A percentile compares a stretch with the other conserved stretches of the same genome.
Evolutionary conservation across 1,284 basidiomycete species (phyloP).

Genomic region (Microbotryomycetes sp.): DNA sequence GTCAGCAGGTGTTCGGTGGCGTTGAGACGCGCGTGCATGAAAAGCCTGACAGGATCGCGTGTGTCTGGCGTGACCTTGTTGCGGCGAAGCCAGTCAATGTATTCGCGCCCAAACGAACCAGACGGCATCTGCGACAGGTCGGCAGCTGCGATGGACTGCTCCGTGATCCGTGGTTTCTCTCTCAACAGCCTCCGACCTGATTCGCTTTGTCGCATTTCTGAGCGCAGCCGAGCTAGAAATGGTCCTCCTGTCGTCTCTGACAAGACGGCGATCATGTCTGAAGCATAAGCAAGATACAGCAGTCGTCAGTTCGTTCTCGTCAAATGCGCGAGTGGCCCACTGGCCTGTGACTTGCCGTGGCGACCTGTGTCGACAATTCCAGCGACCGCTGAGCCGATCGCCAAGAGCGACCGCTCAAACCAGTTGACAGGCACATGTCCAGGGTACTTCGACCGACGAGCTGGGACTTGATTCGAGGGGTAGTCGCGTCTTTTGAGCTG

Average conservation of each 20-base stretch:
- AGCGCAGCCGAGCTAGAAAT: slow-evolving; percentile 70
- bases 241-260: slow-evolving; percentile 83
- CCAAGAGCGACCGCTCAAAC: slow-evolving; percentile 77
- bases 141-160: slow-evolving; percentile 60
- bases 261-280: slow-evolving; percentile 88
- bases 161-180: slow-evolving; percentile 74
- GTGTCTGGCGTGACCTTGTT: slow-evolving; percentile 94
- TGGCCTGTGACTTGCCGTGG: slow-evolving; percentile 51
- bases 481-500: not conserved
- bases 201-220: slow-evolving; percentile 66
- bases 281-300: slow-evolving; percentile 4
- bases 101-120: slow-evolving; percentile 79
- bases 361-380: slow-evolving; percentile 74
- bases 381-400: slow-evolving; percentile 77
- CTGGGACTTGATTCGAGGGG: not conserved
- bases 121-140: slow-evolving; percentile 61
- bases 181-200: slow-evolving; percentile 51
- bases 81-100: slow-evolving; percentile 82
- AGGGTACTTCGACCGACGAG: slow-evolving; percentile 45
- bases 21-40: not conserved
- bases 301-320: not conserved
- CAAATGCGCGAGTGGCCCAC: not conserved
- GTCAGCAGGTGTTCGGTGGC: not conserved
- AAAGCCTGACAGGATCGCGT: slow-evolving; percentile 64
- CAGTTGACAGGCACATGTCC: slow-evolving; percentile 75